These are phyloP conservation scores for Penicillium vulpinum DNA, from an alignment of 2,329 filamentous ascomycete genomes.

Conservation along the genomic window DNA sequence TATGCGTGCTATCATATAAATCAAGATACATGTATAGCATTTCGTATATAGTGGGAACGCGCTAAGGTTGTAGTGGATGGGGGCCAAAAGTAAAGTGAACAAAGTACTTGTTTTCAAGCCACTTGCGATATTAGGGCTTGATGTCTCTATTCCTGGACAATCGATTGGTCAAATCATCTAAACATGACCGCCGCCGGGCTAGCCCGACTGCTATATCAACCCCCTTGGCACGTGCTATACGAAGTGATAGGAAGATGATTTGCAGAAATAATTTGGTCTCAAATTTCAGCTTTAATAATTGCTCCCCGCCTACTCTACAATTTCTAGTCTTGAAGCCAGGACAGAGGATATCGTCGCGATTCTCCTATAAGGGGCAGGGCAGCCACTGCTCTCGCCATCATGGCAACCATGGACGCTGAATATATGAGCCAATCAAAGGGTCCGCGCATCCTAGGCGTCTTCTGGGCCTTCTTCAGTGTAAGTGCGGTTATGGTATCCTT, in stretches of 20 bases:
- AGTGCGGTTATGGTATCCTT: conserved; percentile 32
- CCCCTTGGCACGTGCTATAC: not conserved
- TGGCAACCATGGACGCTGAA: not conserved
- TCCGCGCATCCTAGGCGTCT: conserved; percentile 32
- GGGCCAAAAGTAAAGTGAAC: not conserved
- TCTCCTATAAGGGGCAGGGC: not conserved
- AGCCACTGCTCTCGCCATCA: not conserved
- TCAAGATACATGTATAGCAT: not conserved
- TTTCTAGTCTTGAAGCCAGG: not conserved
- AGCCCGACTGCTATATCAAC: not conserved
- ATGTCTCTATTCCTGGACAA: not conserved
- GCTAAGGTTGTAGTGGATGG: not conserved
- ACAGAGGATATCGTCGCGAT: not conserved
- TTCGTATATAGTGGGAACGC: too few species aligned
- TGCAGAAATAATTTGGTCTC: not conserved
- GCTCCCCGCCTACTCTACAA: not conserved
- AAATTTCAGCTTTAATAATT: not conserved
- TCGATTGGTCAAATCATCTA: not conserved
- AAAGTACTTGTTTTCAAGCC: too few species aligned
- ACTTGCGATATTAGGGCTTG: not conserved
- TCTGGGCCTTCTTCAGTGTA: conserved; percentile 32
- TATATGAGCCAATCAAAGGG: conserved; percentile 31
- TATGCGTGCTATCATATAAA: not conserved
- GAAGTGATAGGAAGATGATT: too few species aligned
- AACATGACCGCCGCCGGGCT: not conserved